Base-by-base conservation (phyloP, 176 grass and related monocot species). In the Zoysia japonica region DNA sequence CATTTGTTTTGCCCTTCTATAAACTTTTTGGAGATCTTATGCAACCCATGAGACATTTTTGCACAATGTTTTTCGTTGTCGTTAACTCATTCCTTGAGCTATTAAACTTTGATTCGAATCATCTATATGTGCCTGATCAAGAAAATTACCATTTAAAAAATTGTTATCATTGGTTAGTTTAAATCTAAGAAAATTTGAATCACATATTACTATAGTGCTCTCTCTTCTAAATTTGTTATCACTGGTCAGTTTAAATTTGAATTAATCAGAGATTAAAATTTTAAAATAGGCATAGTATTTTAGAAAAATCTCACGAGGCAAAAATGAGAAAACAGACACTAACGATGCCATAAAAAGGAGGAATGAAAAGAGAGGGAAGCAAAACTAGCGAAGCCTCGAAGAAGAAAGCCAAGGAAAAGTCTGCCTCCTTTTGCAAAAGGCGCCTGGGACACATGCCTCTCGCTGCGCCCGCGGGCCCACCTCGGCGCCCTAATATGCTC, bases 401-500 rank as follows among this genome's bases (percentile, higher is more conserved):
- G 76, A 60, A 61, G 48, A 62, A 28, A 28, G 28, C 28, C 28
- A 28, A 28, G 28, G 28, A 28, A 82, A 56, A 43, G 66, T n/a
- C 51, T 11, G 9, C 43, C 16, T 39, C 38, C 7, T 80, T 72
- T 79, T 11, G 46, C 45, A 13, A 78, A 60, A 50, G 63, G 38
- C 56, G 65, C 15, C 63, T 61, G 59, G 20, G 57, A 20, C 82
- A 75, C 71, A 77, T 72, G 82, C 65, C n/a, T 48, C 28, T 61
- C 5, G 47, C 77, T 71, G 71, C 12, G 10, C 28, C 6, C 0
- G 1, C 0, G 43, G 80, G 12, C 87, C 82, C 76, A 84, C 81
- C 62, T 15, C 41, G 62, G 17, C 38, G 61, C 74, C 74, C 74
- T 72, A 87, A 73, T 72, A 71, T 78, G 47, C 80, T 51, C 48